These are phyloP conservation scores for Ustilago bromivora DNA, from an alignment of 1,284 basidiomycete genomes.

Conservation along the genomic window DNA sequence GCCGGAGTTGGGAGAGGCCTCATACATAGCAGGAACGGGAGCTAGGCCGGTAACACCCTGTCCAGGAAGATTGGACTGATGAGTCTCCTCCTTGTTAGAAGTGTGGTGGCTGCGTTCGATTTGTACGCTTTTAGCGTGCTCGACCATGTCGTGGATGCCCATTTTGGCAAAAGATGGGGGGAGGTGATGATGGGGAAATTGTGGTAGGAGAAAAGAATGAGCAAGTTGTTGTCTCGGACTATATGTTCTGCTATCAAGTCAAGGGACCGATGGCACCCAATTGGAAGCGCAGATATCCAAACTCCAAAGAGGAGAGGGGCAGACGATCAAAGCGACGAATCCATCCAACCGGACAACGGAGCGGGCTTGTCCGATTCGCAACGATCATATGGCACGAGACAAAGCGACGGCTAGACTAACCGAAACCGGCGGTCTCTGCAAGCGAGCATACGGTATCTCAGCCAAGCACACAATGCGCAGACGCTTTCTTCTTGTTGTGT, in stretches of 20 bases:
- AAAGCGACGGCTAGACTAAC: background rate
- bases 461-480: no score
- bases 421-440: background rate
- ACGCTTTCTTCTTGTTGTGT: no score
- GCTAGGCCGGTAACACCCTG: constrained; percentile 38
- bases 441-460: no score
- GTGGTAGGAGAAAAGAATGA: background rate
- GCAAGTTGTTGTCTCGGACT: background rate
- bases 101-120: constrained; percentile 39
- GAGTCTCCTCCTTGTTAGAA: constrained; percentile 45
- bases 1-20: constrained; percentile 16
- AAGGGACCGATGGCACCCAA: background rate
- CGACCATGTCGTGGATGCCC: constrained; percentile 32
- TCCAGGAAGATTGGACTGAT: constrained; percentile 41
- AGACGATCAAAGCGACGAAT: background rate
- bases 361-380: background rate
- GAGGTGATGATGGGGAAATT: background rate
- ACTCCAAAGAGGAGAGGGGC: no score
- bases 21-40: constrained; percentile 43
- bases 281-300: background rate
- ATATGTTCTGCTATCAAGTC: background rate
- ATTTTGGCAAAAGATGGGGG: constrained; percentile 13
- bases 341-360: background rate
- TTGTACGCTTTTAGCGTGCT: constrained; percentile 32
- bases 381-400: background rate